Conservation (phyloP, 1,139 yeast species). For the Pichia sp. region DNA sequence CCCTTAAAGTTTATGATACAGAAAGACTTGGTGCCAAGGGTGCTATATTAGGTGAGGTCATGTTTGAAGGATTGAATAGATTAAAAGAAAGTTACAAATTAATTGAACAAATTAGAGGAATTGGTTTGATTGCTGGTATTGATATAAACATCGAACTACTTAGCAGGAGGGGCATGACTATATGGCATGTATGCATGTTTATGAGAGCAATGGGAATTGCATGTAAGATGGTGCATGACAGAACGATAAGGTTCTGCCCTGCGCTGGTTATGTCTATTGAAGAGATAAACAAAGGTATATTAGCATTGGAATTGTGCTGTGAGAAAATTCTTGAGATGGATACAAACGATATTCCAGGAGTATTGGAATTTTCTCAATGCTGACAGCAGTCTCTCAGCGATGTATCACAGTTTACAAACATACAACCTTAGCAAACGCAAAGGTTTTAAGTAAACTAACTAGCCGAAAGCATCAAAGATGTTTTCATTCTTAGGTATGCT, state of each 20-base stretch:
- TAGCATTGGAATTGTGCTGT: constrained; percentile 23
- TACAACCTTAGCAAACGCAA: no score
- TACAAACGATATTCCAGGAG: no score
- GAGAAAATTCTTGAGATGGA: constrained; percentile 2
- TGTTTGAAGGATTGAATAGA: background rate
- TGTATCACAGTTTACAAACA: no score
- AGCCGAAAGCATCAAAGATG: no score
- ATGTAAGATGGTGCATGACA: constrained; percentile 24
- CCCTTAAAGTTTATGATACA: constrained; percentile 20
- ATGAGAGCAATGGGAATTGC: constrained; percentile 27
- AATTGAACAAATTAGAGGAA: background rate
- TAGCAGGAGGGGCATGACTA: constrained; percentile 14
- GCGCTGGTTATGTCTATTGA: constrained; percentile 23
- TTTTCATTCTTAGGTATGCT: no score
- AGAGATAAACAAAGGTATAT: constrained; percentile 20
- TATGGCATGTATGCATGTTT: constrained; percentile 28
- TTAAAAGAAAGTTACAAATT: background rate
- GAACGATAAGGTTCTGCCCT: constrained; percentile 25
- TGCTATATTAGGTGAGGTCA: background rate
- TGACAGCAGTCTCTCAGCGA: no score
- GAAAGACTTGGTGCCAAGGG: background rate
- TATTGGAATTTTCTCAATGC: no score
- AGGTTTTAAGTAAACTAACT: no score
- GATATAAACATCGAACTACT: constrained; percentile 10
- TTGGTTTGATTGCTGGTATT: background rate